Base-by-base conservation (phyloP, 192 early-diverging fungal species). In the Coemansia sp. region DNA sequence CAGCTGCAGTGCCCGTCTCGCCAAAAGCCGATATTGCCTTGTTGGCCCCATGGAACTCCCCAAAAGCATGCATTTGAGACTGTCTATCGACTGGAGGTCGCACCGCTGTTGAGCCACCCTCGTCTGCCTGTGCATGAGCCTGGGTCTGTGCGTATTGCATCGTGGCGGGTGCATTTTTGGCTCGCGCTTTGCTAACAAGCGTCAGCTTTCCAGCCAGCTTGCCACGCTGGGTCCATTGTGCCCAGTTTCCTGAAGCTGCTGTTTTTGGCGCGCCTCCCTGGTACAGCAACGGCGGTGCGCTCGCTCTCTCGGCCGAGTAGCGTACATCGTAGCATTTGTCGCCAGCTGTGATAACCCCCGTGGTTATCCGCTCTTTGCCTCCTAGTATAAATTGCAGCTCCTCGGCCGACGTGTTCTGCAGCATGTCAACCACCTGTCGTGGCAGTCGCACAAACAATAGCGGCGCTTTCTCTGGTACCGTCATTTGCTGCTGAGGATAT, bases 281-380 rank as follows among this genome's bases (percentile, higher is more conserved):
- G 45, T 76, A 77, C 17, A 82, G 40, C 50, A 82, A 55, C 8
- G 71, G 69, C 20, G 75, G 71, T 16, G 71, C 68, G 20, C 69
- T 61, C 54, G 68, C 68, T 46, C 80, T 68, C 25, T 82, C 80
- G 11, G 61, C 45, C 12, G 74, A 69, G 54, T 69, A 82, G 43
- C 80, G 80, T 22, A 82, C 75, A 54, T 77, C 80, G 61, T 74
- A 65, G 6, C 63, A 65, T n/a, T 46, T 41, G 13, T 20, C 32
- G 17, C 75, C 80, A 7, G 77, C 56, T 20, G 20, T 44, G 11
- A 82, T 49, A 0, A 63, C 61, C 7, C 80, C 80, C 9, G 65
- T 71, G 41, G 71, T 71, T 20, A 71, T 71, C 32, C 74, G 53
- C 63, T 82, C 80, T 48, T 77, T 77, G 32, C 80, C 80, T 53